These are phyloP conservation scores for Wickerhamiella musiphila DNA, from an alignment of 805 yeast species.

Conservation along the genomic window DNA sequence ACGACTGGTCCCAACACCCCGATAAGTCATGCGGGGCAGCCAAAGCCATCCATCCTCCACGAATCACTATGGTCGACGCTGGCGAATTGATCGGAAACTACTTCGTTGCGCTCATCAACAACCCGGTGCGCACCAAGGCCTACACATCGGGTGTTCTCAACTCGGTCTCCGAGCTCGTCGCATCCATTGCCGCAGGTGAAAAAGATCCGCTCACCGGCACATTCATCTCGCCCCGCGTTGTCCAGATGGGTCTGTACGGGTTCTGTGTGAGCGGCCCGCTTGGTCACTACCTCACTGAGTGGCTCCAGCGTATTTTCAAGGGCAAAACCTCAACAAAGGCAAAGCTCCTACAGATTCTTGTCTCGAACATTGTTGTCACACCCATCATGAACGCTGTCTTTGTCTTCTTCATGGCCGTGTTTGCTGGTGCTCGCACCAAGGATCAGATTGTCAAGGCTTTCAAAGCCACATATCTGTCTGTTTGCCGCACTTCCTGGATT, in stretches of 20 bases:
- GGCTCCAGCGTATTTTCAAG: slow-evolving; percentile 22
- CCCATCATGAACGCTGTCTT: slow-evolving; percentile 21
- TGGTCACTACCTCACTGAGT: slow-evolving; percentile 21
- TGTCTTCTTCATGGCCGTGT: slow-evolving; percentile 21
- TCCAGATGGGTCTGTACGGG: slow-evolving; percentile 25
- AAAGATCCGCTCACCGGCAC: slow-evolving; percentile 21
- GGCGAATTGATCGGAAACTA: slow-evolving; percentile 12
- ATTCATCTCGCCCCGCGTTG: slow-evolving; percentile 21
- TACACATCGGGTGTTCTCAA: slow-evolving; percentile 23
- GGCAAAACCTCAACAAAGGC: slow-evolving; percentile 16
- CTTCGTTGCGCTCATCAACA: slow-evolving; percentile 15
- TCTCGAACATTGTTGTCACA: slow-evolving; percentile 20
- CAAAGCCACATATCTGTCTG: slow-evolving; percentile 19
- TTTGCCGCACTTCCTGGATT: slow-evolving; percentile 22
- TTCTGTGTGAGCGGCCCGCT: slow-evolving; percentile 23
- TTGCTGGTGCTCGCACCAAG: slow-evolving; percentile 22
- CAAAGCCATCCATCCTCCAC: too few relatives aligned
- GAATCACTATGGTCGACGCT: too few relatives aligned
- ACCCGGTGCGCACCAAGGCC: slow-evolving; percentile 23
- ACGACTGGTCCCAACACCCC: too few relatives aligned
- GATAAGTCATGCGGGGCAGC: too few relatives aligned
- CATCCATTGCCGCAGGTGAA: slow-evolving; percentile 23
- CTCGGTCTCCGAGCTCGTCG: slow-evolving; percentile 21
- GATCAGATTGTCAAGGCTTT: slow-evolving; percentile 18
- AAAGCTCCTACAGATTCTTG: slow-evolving; percentile 22